Conservation (phyloP, 306 rosid genomes). For the Crotalaria pallida region DNA sequence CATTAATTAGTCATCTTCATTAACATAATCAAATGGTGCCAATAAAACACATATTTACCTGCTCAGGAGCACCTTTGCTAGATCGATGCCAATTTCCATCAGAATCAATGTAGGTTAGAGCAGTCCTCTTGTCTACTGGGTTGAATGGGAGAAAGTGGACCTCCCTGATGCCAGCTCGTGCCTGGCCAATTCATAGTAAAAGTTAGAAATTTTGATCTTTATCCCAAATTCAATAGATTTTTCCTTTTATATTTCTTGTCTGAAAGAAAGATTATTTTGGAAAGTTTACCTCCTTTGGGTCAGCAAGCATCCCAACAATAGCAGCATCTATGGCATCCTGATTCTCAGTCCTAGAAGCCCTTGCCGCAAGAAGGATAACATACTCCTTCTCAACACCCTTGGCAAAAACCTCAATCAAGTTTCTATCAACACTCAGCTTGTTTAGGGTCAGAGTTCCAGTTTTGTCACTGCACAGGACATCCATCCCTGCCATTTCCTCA, state of each 20-base stretch:
- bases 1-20: not conserved
- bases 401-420: slow-evolving; percentile 81
- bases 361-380: slow-evolving; percentile 85
- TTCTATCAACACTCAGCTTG: slow-evolving; percentile 78
- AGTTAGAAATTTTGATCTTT: not conserved
- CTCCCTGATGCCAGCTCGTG: slow-evolving; percentile 90
- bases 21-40: slow-evolving; percentile 2
- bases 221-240: not conserved
- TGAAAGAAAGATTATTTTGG: not conserved
- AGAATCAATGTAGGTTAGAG: slow-evolving; percentile 86
- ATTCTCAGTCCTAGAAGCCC: slow-evolving; percentile 97
- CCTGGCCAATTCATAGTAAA: slow-evolving; percentile 46
- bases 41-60: slow-evolving; percentile 49
- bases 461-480: slow-evolving; percentile 98
- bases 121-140: slow-evolving; percentile 98
- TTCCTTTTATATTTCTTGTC: not conserved
- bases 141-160: slow-evolving; percentile 95
- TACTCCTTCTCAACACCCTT: slow-evolving; percentile 84
- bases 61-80: slow-evolving; percentile 99
- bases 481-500: slow-evolving; percentile 99
- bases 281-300: slow-evolving; percentile 82
- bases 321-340: slow-evolving; percentile 99
- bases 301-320: slow-evolving; percentile 97
- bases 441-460: slow-evolving; percentile 92
- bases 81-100: slow-evolving; percentile 87